Base-by-base conservation (phyloP, 192 early-diverging fungal species). In the Backusella tarrabulga region DNA sequence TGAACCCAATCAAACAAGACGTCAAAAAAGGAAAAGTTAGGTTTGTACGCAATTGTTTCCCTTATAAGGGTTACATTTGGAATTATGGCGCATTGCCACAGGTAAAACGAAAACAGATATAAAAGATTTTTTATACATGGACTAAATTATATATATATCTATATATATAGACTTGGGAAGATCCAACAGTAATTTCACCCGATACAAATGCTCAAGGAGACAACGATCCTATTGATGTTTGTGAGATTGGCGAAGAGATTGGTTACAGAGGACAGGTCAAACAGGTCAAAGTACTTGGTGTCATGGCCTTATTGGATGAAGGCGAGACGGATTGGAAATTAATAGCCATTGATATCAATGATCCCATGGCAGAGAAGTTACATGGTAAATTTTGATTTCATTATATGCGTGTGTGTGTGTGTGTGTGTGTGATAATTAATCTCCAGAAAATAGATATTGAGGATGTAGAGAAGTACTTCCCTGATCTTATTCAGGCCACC, bases 321-420 rank as follows among this genome's bases (percentile, higher is more conserved):
- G 98, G 96, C 86, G 98, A 99, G 85, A 99, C 98, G 42, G 98
- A 99, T 91, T 99, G 98, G 98, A 99, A 99, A 88, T 87, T 99
- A 80, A 95, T 99, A 81, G 95, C 90, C 76, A 98, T 99, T 78
- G 98, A 99, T 81, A 85, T 97, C 75, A 97, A 94, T 84, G 98
- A 99, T 87, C 97, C 97, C 8, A 87, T 98, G 77, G 98, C 98
- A 34, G 78, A 87, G 84, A 98, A 98, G 88, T 88, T 99, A 78
- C 97, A 97, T 86, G 93, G 89, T 90, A 75, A 32, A 32, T 32
- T 2, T 52, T 6, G 56, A 5, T 8, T 38, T 50, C 36, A 38
- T 34, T 12, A 63, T 26, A 44, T 70, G 41, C 54, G 44, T 34
- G 52, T 34, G 19, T 4, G 32, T 34, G 41, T 68, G 44, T 34